Conservation (phyloP, 2,329 filamentous ascomycete species). For the Aspergillus calidoustus region DNA sequence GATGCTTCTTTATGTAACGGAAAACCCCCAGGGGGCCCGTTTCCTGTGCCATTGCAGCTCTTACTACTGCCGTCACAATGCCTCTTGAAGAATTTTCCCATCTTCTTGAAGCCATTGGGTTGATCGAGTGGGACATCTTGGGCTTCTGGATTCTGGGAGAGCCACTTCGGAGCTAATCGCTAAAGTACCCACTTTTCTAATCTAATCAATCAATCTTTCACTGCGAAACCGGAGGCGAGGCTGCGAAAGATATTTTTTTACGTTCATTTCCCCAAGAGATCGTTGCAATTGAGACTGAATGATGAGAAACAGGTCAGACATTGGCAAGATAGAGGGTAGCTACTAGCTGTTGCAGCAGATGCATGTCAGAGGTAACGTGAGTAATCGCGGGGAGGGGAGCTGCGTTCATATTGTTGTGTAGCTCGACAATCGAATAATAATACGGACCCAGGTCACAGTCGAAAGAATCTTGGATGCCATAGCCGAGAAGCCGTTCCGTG, state of each 20-base stretch:
- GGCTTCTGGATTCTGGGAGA: slow-evolving; percentile 8
- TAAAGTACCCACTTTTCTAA: slow-evolving; percentile 27
- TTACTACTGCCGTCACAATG: background rate
- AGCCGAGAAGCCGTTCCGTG: slow-evolving; percentile 10
- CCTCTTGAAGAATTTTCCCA: background rate
- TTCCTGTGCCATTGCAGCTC: background rate
- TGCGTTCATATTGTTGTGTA: slow-evolving; percentile 11
- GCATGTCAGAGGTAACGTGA: background rate
- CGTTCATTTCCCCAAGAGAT: background rate
- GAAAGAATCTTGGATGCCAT: background rate
- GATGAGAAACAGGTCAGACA: background rate
- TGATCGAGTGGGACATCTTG: slow-evolving; percentile 16
- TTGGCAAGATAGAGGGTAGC: background rate
- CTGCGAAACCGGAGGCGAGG: slow-evolving; percentile 10
- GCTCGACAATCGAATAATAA: slow-evolving; percentile 6
- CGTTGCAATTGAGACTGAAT: background rate
- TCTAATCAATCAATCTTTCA: slow-evolving; percentile 33
- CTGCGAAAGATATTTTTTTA: background rate
- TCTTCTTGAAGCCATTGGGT: background rate
- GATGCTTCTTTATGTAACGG: background rate
- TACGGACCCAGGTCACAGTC: background rate
- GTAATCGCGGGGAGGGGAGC: background rate
- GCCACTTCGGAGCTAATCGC: slow-evolving; percentile 25
- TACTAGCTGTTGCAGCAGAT: background rate
- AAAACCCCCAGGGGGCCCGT: background rate